A percentile compares a stretch with the other conserved stretches of the same genome.
These are phyloP conservation scores for Huntiella abstrusa DNA, from an alignment of 2,329 filamentous ascomycete species.

Conservation along the genomic window DNA sequence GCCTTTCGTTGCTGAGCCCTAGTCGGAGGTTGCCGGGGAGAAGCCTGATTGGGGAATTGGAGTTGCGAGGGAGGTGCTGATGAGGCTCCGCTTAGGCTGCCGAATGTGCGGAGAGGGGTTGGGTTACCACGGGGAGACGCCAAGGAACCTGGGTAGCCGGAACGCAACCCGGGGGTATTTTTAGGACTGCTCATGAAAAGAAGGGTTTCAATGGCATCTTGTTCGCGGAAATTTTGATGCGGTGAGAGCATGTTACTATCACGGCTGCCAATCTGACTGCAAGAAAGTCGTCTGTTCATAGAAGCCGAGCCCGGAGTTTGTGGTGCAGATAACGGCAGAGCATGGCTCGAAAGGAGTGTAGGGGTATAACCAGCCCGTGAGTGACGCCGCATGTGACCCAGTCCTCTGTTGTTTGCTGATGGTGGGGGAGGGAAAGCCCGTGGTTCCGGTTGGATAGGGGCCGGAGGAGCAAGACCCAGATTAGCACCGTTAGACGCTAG, in stretches of 20 bases:
- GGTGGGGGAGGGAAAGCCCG: neutral
- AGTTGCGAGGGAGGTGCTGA: neutral
- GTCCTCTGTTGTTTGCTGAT: neutral
- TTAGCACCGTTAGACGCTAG: neutral
- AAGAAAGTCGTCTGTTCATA: slow-evolving; percentile 17
- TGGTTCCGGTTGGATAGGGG: slow-evolving; percentile 32
- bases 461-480: slow-evolving; percentile 30
- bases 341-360: slow-evolving; percentile 29
- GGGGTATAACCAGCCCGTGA: slow-evolving; percentile 31
- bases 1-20: slow-evolving; percentile 28
- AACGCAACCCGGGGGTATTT: slow-evolving; percentile 45
- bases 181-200: slow-evolving; percentile 68
- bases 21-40: slow-evolving; percentile 12
- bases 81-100: neutral
- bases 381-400: slow-evolving; percentile 23
- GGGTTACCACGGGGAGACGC: slow-evolving; percentile 16
- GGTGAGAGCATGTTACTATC: slow-evolving; percentile 45
- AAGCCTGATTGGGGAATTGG: neutral
- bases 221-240: slow-evolving; percentile 51
- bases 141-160: slow-evolving; percentile 27
- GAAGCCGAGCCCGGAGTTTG: slow-evolving; percentile 13
- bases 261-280: slow-evolving; percentile 23
- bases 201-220: slow-evolving; percentile 63
- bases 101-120: neutral
- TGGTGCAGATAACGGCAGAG: slow-evolving; percentile 22